Conservation (phyloP, 116 monocot genomes). For the Trichopus zeylanicus region DNA sequence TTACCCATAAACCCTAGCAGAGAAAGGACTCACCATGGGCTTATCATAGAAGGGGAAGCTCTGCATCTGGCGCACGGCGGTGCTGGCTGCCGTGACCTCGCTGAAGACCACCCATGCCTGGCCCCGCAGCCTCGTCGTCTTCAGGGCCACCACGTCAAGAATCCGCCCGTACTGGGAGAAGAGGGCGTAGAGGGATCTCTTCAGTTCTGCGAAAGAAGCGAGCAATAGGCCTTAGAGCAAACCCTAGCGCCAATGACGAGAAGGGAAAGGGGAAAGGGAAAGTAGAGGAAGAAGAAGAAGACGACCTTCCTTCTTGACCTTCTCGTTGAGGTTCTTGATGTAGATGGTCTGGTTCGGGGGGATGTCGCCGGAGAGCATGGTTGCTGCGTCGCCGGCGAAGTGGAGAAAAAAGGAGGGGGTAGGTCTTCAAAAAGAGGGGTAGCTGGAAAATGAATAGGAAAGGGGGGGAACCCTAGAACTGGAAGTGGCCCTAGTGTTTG, state of each 20-base stretch:
- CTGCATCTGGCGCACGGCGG: constrained; percentile 90
- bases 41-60: constrained; percentile 96
- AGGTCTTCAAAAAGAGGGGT: neutral
- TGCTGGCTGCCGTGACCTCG: constrained; percentile 89
- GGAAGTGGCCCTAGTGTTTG: too few species aligned
- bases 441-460: too few species aligned
- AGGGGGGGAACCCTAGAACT: too few species aligned
- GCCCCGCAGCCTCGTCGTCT: constrained; percentile 74
- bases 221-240: neutral
- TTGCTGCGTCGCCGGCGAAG: neutral
- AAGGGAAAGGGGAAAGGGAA: neutral
- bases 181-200: constrained; percentile 83
- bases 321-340: constrained; percentile 85
- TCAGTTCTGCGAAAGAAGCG: constrained; percentile 49
- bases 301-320: constrained; percentile 82
- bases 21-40: constrained; percentile 49
- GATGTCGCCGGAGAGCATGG: constrained; percentile 89
- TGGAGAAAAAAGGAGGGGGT: neutral
- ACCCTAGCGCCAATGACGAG: neutral
- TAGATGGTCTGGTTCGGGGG: constrained; percentile 94
- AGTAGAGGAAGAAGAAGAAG: neutral
- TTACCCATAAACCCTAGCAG: too few species aligned
- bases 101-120: constrained; percentile 95
- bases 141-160: constrained; percentile 83
- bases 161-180: constrained; percentile 96